These are phyloP conservation scores for Saposhnikovia divaricata DNA, from an alignment of 129 eudicot genomes.

Conservation along the genomic window DNA sequence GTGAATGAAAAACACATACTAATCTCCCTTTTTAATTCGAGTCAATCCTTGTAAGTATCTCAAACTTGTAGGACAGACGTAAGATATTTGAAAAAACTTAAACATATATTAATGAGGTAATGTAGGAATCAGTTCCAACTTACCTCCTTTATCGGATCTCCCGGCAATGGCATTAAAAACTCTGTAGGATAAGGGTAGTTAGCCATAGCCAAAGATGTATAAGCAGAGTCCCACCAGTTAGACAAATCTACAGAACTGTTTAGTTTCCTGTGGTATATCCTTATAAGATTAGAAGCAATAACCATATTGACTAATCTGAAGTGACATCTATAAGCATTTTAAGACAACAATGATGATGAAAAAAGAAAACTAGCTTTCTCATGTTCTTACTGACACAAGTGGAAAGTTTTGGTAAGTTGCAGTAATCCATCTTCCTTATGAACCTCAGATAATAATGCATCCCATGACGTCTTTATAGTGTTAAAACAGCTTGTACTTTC, in stretches of 20 bases:
- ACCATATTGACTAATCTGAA: not conserved
- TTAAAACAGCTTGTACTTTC: slow-evolving; percentile 83
- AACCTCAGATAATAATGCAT: slow-evolving; percentile 40
- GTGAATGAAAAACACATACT: not conserved
- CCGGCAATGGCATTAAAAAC: slow-evolving; percentile 90
- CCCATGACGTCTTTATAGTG: slow-evolving; percentile 85
- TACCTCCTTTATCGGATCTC: slow-evolving; percentile 84
- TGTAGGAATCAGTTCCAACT: not conserved
- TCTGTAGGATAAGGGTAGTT: slow-evolving; percentile 78
- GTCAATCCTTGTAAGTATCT: not conserved
- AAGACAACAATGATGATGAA: not conserved
- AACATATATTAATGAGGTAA: not conserved
- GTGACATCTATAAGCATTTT: not conserved
- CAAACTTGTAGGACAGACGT: not conserved
- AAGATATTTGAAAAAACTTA: not conserved
- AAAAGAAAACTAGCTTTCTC: not conserved
- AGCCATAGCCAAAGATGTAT: slow-evolving; percentile 83
- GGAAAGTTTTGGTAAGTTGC: slow-evolving; percentile 56
- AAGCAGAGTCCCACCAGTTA: slow-evolving; percentile 76
- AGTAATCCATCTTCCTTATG: slow-evolving; percentile 44
- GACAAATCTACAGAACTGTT: slow-evolving; percentile 46
- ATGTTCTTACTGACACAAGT: slow-evolving; percentile 50
- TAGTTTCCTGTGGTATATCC: slow-evolving; percentile 44
- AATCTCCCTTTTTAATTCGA: not conserved
- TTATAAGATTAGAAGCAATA: slow-evolving; percentile 1